phyloP scores from a whole-genome alignment of 768 basidiomycete species.

The Russula compacta region DNA sequence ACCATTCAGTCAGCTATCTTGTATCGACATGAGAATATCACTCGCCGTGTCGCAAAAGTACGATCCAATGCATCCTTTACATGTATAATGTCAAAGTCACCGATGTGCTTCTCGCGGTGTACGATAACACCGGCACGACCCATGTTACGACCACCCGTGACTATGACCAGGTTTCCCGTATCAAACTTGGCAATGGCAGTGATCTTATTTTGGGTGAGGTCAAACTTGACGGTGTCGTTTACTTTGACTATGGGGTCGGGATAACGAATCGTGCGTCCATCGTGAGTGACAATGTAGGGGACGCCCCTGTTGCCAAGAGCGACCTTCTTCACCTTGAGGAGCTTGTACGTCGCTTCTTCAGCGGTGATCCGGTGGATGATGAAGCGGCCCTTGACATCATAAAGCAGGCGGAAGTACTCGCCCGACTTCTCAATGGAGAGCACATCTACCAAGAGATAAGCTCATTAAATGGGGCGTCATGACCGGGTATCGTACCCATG shows the following conservation, averaged over 20 bases:
- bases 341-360: conserved; percentile 95
- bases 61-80: conserved; percentile 92
- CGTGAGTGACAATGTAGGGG: conserved; percentile 96
- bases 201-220: conserved; percentile 92
- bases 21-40: conserved; percentile 9
- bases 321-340: conserved; percentile 87
- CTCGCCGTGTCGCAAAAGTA: conserved; percentile 95
- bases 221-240: conserved; percentile 97
- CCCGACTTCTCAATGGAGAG: conserved; percentile 96
- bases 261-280: conserved; percentile 99
- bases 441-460: conserved; percentile 52
- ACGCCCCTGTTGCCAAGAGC: conserved; percentile 91
- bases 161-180: conserved; percentile 92
- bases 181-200: conserved; percentile 91
- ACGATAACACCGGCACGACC: conserved; percentile 94
- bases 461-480: neutral
- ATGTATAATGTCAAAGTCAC: conserved; percentile 98
- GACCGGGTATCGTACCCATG: conserved; percentile 58
- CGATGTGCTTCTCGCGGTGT: conserved; percentile 94
- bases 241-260: conserved; percentile 92
- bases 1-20: neutral
- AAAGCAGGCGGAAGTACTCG: conserved; percentile 98
- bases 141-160: conserved; percentile 99
- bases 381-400: conserved; percentile 99
- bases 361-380: conserved; percentile 98